Percentiles rank a stretch among this genome's conserved stretches.
Conservation (phyloP, 331 rosid genomes). For the Stylosanthes scabra region DNA sequence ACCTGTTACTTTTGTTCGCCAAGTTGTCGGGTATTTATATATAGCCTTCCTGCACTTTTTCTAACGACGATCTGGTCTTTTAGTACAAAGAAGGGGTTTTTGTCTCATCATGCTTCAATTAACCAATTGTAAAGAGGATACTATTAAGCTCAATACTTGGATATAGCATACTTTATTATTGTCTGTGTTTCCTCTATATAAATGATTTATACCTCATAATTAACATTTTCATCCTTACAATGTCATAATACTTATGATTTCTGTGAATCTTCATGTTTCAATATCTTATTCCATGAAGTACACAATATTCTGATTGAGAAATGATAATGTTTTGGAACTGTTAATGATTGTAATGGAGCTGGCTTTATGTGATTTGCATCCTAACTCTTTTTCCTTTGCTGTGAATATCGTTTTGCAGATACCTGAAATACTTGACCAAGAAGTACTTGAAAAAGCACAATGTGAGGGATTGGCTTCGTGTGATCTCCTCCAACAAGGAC, state of each 20-base stretch:
- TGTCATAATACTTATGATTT: background rate
- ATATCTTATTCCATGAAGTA: background rate
- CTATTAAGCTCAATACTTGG: too few relatives aligned
- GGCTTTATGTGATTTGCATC: background rate
- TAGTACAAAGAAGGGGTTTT: background rate
- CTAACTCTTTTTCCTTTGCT: background rate
- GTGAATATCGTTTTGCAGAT: conserved; percentile 49
- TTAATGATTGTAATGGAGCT: background rate
- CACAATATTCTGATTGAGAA: background rate
- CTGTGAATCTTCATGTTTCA: background rate
- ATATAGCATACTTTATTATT: too few relatives aligned
- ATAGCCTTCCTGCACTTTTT: background rate
- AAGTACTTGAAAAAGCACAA: conserved; percentile 97
- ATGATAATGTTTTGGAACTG: background rate
- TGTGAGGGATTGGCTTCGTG: conserved; percentile 97
- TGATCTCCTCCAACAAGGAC: conserved; percentile 93
- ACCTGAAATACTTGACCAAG: conserved; percentile 87
- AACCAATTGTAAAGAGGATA: background rate
- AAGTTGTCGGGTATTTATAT: background rate
- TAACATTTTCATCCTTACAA: background rate
- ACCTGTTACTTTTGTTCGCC: background rate
- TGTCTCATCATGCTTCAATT: background rate
- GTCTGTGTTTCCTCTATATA: too few relatives aligned
- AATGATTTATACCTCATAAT: background rate
- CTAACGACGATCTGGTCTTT: too few relatives aligned